phyloP scores from a whole-genome alignment of 2,329 filamentous ascomycete genomes.

The Ilyonectria sp. region DNA sequence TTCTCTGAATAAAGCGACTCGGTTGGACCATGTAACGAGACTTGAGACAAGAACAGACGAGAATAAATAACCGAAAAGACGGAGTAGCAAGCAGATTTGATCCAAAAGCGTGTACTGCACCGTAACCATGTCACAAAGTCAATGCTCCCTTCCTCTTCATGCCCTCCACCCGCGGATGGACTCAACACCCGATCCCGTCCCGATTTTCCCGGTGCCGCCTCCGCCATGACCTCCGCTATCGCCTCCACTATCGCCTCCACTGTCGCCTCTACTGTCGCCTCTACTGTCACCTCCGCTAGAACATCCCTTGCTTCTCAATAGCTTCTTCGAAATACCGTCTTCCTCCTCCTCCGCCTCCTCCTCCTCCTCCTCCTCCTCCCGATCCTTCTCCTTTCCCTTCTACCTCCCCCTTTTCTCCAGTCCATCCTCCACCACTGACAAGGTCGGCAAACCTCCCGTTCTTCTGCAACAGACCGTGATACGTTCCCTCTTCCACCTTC shows the following conservation, averaged over 20 bases:
- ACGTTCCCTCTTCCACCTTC: conserved; percentile 78
- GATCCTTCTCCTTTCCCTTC: neutral
- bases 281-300: neutral
- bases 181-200: neutral
- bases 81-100: no score
- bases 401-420: conserved; percentile 8
- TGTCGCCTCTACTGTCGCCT: neutral
- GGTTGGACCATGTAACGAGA: no score
- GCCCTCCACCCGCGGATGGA: neutral
- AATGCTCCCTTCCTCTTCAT: neutral
- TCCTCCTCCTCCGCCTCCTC: neutral
- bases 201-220: neutral
- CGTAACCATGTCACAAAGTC: no score
- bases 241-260: neutral
- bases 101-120: no score
- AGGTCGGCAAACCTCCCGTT: conserved; percentile 65
- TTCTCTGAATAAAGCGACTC: no score
- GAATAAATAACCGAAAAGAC: no score
- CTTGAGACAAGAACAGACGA: no score
- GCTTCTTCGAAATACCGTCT: neutral
- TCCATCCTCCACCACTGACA: conserved; percentile 53
- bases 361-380: neutral
- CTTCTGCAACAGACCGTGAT: conserved; percentile 68
- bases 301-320: neutral
- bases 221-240: neutral